A percentile compares a stretch with the other conserved stretches of the same genome.
phyloP scores from a whole-genome alignment of 257 asterid species.

The Fraxinus americana region DNA sequence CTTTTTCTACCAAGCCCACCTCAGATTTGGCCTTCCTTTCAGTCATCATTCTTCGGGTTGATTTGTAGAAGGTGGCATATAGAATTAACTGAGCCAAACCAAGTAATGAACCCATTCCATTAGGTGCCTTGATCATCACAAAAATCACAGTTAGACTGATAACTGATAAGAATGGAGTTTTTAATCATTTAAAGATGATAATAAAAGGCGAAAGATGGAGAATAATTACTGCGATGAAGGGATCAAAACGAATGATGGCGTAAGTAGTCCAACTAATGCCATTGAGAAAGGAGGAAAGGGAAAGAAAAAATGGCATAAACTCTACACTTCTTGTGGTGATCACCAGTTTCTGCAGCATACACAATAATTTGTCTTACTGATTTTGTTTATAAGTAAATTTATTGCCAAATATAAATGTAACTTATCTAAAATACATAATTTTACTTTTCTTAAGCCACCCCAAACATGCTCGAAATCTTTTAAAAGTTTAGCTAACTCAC shows the following conservation, averaged over 20 bases:
- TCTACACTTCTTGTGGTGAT: constrained; percentile 79
- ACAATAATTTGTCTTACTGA: neutral
- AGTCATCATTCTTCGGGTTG: constrained; percentile 58
- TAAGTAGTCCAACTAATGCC: constrained; percentile 83
- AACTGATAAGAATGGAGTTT: too few species aligned
- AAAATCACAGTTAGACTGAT: neutral
- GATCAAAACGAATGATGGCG: constrained; percentile 69
- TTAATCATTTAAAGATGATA: too few species aligned
- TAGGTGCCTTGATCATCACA: constrained; percentile 59
- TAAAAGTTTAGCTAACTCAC: constrained; percentile 27
- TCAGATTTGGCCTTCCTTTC: constrained; percentile 50
- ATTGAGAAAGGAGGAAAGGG: constrained; percentile 73
- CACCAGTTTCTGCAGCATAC: constrained; percentile 73
- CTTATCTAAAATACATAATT: too few species aligned
- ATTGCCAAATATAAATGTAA: too few species aligned
- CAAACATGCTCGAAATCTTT: neutral
- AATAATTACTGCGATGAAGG: constrained; percentile 62
- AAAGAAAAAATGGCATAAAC: constrained; percentile 83
- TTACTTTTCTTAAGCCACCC: too few species aligned
- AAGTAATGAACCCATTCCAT: constrained; percentile 65
- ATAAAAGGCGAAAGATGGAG: too few species aligned
- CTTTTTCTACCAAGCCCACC: constrained; percentile 43
- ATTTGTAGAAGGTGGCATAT: constrained; percentile 68
- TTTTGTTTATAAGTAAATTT: too few species aligned
- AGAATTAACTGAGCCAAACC: constrained; percentile 77